Evolutionary conservation across 768 basidiomycete species (phyloP).

Genomic region (Agaricus sinodeliciosus): DNA sequence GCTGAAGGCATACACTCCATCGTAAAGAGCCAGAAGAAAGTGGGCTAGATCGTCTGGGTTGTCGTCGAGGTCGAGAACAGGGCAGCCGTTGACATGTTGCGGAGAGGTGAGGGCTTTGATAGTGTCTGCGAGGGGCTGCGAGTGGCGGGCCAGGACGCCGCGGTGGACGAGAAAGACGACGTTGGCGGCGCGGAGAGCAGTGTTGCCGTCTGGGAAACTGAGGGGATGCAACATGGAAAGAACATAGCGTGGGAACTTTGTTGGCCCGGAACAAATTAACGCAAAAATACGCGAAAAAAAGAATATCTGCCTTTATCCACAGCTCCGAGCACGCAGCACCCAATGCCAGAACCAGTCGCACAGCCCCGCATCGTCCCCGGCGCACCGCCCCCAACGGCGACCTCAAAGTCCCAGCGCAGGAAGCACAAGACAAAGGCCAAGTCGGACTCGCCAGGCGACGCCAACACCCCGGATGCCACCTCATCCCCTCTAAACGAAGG

Average conservation of each 20-base stretch:
- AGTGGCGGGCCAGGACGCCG: conserved; percentile 61
- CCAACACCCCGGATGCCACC: conserved; percentile 38
- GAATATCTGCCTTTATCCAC: not conserved
- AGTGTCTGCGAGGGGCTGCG: conserved; percentile 37
- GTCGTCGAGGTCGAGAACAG: conserved; percentile 50
- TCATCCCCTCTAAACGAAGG: conserved; percentile 38
- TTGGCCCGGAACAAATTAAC: too few relatives aligned
- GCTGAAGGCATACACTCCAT: conserved; percentile 51
- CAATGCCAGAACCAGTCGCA: conserved; percentile 31
- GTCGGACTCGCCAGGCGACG: conserved; percentile 37
- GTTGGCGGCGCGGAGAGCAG: conserved; percentile 50
- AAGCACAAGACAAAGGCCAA: conserved; percentile 52
- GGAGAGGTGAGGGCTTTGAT: conserved; percentile 24
- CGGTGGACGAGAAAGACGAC: conserved; percentile 66
- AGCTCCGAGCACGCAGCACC: not conserved
- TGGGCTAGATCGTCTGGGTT: conserved; percentile 46
- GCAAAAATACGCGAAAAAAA: too few relatives aligned
- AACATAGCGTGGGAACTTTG: conserved; percentile 8
- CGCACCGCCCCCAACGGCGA: conserved; percentile 56
- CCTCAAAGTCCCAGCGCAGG: conserved; percentile 66
- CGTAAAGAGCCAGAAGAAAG: conserved; percentile 63
- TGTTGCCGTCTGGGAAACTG: conserved; percentile 64
- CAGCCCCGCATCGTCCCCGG: conserved; percentile 64
- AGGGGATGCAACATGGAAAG: conserved; percentile 32
- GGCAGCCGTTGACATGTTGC: conserved; percentile 46